Conservation (phyloP, 2,329 filamentous ascomycete genomes). For the Bertia moriformis region DNA sequence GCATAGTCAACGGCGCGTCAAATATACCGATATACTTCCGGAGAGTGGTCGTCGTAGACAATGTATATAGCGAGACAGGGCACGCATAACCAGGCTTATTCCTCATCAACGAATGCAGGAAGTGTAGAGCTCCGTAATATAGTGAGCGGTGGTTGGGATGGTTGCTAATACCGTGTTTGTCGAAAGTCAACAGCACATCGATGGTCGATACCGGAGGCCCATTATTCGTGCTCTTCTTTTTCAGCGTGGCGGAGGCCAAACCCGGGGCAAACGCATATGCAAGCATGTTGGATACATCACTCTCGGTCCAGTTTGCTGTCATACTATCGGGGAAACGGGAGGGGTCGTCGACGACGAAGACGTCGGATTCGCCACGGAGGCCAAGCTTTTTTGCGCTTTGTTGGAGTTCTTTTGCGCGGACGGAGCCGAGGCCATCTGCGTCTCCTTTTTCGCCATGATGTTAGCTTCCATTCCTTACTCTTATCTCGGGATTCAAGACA, state of each 20-base stretch:
- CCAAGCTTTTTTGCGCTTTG: slow-evolving; percentile 48
- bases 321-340: slow-evolving; percentile 55
- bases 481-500: slow-evolving; percentile 1
- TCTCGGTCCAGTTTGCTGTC: slow-evolving; percentile 43
- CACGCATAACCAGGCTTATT: slow-evolving; percentile 40
- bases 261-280: slow-evolving; percentile 45
- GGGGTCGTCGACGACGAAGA: slow-evolving; percentile 49
- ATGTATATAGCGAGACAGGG: slow-evolving; percentile 51
- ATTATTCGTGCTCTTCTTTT: background rate
- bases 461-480: background rate
- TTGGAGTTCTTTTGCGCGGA: slow-evolving; percentile 48
- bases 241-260: slow-evolving; percentile 13
- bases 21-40: slow-evolving; percentile 54
- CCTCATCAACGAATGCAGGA: slow-evolving; percentile 42
- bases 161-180: slow-evolving; percentile 43
- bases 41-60: slow-evolving; percentile 41
- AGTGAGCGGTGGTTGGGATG: slow-evolving; percentile 61
- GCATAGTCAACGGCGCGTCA: slow-evolving; percentile 43
- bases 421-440: slow-evolving; percentile 52
- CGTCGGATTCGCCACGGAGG: slow-evolving; percentile 41
- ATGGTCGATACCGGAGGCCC: slow-evolving; percentile 20
- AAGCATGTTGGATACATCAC: slow-evolving; percentile 39
- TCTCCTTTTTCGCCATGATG: slow-evolving; percentile 27
- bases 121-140: slow-evolving; percentile 45
- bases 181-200: slow-evolving; percentile 56